These are phyloP conservation scores for Globisporangium paddicum DNA, from an alignment of 352 stramenopile species.

Conservation along the genomic window DNA sequence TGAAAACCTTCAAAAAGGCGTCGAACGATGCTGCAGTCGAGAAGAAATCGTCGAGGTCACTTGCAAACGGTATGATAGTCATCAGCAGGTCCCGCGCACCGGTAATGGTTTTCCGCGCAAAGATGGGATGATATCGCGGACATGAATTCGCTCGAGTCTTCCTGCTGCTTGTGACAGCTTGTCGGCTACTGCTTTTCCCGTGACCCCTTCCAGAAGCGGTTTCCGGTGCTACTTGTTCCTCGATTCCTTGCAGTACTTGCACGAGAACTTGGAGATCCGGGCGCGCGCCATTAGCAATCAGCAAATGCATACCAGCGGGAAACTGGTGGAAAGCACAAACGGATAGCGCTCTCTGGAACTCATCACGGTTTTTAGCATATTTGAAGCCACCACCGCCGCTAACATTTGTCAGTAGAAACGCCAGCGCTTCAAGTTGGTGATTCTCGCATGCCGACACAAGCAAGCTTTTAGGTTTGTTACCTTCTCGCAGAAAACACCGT, in stretches of 20 bases:
- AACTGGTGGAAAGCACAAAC: constrained; percentile 34
- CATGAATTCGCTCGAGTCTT: no score
- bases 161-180: not conserved
- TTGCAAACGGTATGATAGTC: constrained; percentile 19
- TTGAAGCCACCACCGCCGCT: constrained; percentile 35
- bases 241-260: constrained; percentile 26
- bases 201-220: not conserved
- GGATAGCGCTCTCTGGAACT: constrained; percentile 37
- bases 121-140: not conserved
- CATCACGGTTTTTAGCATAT: constrained; percentile 23
- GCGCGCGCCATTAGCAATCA: constrained; percentile 25
- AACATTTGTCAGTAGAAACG: constrained; percentile 29
- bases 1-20: constrained; percentile 32
- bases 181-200: not conserved
- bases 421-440: constrained; percentile 27
- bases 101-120: constrained; percentile 5
- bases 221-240: not conserved
- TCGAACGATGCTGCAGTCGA: constrained; percentile 36
- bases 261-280: constrained; percentile 33
- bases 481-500: constrained; percentile 35
- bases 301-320: constrained; percentile 30
- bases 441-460: constrained; percentile 35
- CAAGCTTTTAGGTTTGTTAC: constrained; percentile 34
- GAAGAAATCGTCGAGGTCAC: constrained; percentile 34
- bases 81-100: constrained; percentile 21